These are phyloP conservation scores for Sabuloglossum arenarium DNA, from an alignment of 495 filamentous ascomycete genomes.

Conservation along the genomic window DNA sequence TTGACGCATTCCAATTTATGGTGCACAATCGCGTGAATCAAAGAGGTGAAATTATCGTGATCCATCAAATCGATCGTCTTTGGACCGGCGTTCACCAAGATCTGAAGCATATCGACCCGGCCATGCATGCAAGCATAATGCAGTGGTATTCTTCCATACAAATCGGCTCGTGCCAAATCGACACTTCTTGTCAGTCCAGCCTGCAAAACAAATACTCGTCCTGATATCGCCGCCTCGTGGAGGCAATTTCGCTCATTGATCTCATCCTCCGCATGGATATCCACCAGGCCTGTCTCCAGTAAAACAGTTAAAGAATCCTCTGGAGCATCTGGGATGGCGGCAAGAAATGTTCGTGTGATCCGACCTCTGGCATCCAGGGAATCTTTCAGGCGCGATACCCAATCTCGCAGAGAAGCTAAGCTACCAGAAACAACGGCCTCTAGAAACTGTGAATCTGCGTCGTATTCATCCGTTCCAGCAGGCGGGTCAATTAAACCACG, in stretches of 20 bases:
- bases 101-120: slow-evolving; percentile 59
- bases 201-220: slow-evolving; percentile 51
- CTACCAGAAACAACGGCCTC: slow-evolving; percentile 70
- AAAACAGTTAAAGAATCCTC: slow-evolving; percentile 54
- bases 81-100: slow-evolving; percentile 36
- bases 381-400: slow-evolving; percentile 31
- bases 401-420: slow-evolving; percentile 35
- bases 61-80: slow-evolving; percentile 68
- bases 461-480: slow-evolving; percentile 56
- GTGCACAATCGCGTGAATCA: slow-evolving; percentile 88
- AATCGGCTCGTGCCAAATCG: slow-evolving; percentile 60
- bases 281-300: slow-evolving; percentile 58
- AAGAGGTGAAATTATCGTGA: slow-evolving; percentile 89
- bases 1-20: slow-evolving; percentile 57
- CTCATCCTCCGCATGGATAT: slow-evolving; percentile 78
- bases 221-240: slow-evolving; percentile 85
- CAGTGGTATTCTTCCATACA: slow-evolving; percentile 82
- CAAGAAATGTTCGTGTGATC: slow-evolving; percentile 72
- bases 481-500: slow-evolving; percentile 41
- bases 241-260: slow-evolving; percentile 94
- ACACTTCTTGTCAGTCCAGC: slow-evolving; percentile 50
- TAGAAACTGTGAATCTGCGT: slow-evolving; percentile 71
- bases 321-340: slow-evolving; percentile 68
- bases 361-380: slow-evolving; percentile 43
- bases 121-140: slow-evolving; percentile 97